These are phyloP conservation scores for Lojkania enalia DNA, from an alignment of 2,329 filamentous ascomycete species.

Conservation along the genomic window DNA sequence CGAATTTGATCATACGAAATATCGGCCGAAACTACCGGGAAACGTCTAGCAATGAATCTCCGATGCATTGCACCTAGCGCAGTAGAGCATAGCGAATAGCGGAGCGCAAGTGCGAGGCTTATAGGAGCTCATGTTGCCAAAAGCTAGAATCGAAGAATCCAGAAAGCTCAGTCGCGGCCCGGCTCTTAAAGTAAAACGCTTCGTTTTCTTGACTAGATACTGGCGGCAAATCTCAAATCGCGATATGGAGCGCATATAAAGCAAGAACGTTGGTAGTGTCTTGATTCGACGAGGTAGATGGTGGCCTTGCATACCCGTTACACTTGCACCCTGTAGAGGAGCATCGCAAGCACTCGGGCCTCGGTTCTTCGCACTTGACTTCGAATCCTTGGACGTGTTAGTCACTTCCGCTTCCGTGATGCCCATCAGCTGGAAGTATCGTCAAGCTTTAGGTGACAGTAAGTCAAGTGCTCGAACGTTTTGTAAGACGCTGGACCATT, in stretches of 20 bases:
- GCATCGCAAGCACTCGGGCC: slow-evolving; percentile 34
- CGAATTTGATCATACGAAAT: slow-evolving; percentile 27
- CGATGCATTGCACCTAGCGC: slow-evolving; percentile 39
- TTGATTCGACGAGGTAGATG: neutral
- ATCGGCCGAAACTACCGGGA: slow-evolving; percentile 27
- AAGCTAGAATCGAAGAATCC: slow-evolving; percentile 36
- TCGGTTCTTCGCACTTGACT: slow-evolving; percentile 41
- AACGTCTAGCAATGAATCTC: slow-evolving; percentile 27
- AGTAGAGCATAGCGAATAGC: slow-evolving; percentile 36
- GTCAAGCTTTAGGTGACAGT: too few species aligned
- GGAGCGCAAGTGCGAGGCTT: slow-evolving; percentile 35
- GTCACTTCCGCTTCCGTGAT: too few species aligned
- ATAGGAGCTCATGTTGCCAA: slow-evolving; percentile 36
- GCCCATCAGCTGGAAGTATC: too few species aligned
- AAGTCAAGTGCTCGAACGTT: too few species aligned
- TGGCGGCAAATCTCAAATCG: slow-evolving; percentile 18
- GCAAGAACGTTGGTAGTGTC: slow-evolving; percentile 13
- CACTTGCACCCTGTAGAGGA: slow-evolving; percentile 38
- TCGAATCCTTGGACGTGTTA: slow-evolving; percentile 26
- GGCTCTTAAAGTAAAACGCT: slow-evolving; percentile 37
- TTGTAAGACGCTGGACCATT: too few species aligned
- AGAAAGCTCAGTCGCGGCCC: slow-evolving; percentile 28
- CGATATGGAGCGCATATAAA: slow-evolving; percentile 16
- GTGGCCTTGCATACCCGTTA: slow-evolving; percentile 29
- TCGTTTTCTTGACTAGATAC: slow-evolving; percentile 27